A percentile compares a stretch with the other conserved stretches of the same genome.
Conservation (phyloP, 2,329 filamentous ascomycete species). For the Calcarisporium arbuscula region DNA sequence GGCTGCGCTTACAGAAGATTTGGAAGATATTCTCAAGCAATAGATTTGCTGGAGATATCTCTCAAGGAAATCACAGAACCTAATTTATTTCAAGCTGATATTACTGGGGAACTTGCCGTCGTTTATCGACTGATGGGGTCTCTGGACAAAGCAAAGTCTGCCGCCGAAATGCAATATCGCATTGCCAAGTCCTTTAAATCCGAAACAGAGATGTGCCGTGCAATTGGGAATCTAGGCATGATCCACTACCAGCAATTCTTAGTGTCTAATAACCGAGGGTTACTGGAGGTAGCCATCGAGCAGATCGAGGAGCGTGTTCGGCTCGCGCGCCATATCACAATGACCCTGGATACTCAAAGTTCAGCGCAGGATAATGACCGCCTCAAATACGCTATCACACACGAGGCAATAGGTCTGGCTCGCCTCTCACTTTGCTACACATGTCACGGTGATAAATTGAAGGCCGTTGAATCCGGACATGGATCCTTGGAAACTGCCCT, state of each 20-base stretch:
- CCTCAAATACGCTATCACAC: constrained; percentile 10
- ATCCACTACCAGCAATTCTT: constrained; percentile 27
- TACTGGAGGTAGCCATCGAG: constrained; percentile 20
- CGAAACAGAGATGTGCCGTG: constrained; percentile 19
- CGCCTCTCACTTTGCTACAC: constrained; percentile 28
- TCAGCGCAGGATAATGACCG: no score
- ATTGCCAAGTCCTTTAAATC: constrained; percentile 17
- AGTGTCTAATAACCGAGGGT: constrained; percentile 7
- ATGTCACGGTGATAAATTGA: constrained; percentile 13
- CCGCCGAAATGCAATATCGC: constrained; percentile 21
- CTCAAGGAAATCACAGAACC: constrained; percentile 11
- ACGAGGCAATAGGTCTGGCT: constrained; percentile 22
- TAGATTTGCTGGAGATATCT: constrained; percentile 15
- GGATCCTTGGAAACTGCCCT: constrained; percentile 10
- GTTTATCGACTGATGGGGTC: constrained; percentile 23
- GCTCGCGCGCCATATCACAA: constrained; percentile 3
- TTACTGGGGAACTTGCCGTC: constrained; percentile 24
- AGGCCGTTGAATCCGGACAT: constrained; percentile 15
- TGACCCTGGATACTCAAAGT: no score
- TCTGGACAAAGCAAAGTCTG: constrained; percentile 20
- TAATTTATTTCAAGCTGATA: constrained; percentile 13
- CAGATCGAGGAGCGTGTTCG: constrained; percentile 20
- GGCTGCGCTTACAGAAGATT: constrained; percentile 22
- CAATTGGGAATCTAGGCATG: constrained; percentile 29
- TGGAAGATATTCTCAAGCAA: constrained; percentile 21